Base-by-base conservation (phyloP, 139 green algal species). In the Zygnema cylindricum region DNA sequence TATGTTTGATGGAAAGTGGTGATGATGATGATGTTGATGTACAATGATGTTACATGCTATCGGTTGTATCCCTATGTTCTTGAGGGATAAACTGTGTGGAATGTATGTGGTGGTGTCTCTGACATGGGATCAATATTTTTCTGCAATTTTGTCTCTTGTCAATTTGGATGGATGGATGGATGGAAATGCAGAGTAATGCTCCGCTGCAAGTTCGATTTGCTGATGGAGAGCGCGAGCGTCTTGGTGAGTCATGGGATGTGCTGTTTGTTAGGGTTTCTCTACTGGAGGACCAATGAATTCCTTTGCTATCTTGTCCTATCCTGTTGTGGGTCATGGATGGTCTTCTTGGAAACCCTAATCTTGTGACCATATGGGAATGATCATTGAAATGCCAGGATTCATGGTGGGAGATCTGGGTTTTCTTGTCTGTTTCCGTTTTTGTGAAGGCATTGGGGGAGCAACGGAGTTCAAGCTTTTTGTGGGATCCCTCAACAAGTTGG, bases 401-500 rank as follows among this genome's bases (percentile, higher is more conserved):
- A n/a, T n/a, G n/a, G n/a, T n/a, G n/a, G n/a, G n/a, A n/a, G n/a
- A n/a, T n/a, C n/a, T n/a, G n/a, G n/a, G n/a, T 63, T 63, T 63
- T 63, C 49, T 63, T 7, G 49, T 7, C 49, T 25, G 7, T 16
- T 63, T 7, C 49, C 16, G 49, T 63, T 63, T 25, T 63, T 63
- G 49, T 63, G 49, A 63, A 63, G 49, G 49, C 49, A 63, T 38
- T 36, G 79, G 78, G 87, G 86, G 86, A 41, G 57, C 82, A 1
- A 76, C 83, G 30, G 88, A 92, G 88, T 83, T 89, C 88, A 92
- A 92, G 69, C 82, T 92, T 3, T 92, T 92, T 86, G 88, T 92
- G 71, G 88, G 88, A 38, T 90, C 82, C 39, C n/a, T 90, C 1
- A 40, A 55, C 39, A 75, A 41, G 33, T 35, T 1, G 21, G 71